Evolutionary conservation across 352 stramenopile species (phyloP), one percentile per base, ranked within the genome.

Genomic region (Phytophthora meadii): DNA sequence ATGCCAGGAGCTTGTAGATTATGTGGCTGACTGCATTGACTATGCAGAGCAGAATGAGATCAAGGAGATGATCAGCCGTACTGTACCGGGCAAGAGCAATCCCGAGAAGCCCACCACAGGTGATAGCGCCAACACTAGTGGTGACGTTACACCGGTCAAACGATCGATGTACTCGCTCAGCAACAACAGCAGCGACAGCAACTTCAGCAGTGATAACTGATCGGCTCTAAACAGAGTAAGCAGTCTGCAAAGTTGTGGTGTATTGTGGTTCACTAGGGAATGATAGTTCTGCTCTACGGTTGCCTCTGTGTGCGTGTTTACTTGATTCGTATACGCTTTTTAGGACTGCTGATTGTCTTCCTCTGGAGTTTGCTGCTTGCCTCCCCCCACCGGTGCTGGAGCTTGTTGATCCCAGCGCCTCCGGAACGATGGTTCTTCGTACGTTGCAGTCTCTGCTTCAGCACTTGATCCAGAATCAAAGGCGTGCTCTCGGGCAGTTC

Each of bases 1-100:
- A 6, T 94, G 86, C 57, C 88, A 96, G 48, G 88, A 92, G 42
- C 77, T 96, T 24, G 86, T 94, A 15, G 88, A 96, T 61, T 96
- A 96, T 56, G 75, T 96, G 50, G 71, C 78, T 9, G 79, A 92
- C 49, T 83, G 77, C 19, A 94, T 96, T 54, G 69, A 73, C 27
- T 96, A 83, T 39, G 86, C 84, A 1, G 87, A 95, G 61, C 57
- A 75, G 37, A 89, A 93, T 28, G 71, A 85, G 48, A 76, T 68
- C 49, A 72, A 82, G 44, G 37, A 70, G 19, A 46, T 74, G 44
- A 30, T 74, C 9, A 72, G 52, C 12, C 72, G 59, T 37, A 66
- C 70, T 0, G 69, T 32, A 39, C 79, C 68, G 28, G 66, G 67
- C 24, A 76, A 63, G 14, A 52, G 48, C 15, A 79, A 60, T 42